These are phyloP conservation scores for Kazachstania bromeliacearum DNA, from an alignment of 805 yeast genomes.

Conservation along the genomic window DNA sequence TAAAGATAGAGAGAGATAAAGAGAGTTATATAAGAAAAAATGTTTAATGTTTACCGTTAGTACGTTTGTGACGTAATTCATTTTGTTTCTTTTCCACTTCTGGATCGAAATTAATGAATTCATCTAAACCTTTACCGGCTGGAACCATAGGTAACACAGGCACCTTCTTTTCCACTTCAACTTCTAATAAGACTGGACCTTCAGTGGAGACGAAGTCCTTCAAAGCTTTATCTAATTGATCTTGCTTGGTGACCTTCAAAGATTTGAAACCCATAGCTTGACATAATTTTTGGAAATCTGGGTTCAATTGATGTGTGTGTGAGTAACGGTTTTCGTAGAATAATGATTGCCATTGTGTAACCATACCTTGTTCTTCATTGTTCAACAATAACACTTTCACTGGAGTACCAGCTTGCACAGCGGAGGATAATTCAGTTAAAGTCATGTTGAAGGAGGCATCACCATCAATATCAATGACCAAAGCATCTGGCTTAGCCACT, in stretches of 20 bases:
- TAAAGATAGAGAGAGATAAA: too few relatives aligned
- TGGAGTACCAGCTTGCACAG: conserved; percentile 88
- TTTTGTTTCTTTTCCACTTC: conserved; percentile 66
- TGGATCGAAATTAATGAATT: conserved; percentile 80
- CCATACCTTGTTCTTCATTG: conserved; percentile 99
- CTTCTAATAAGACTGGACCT: conserved; percentile 90
- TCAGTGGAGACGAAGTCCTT: conserved; percentile 63
- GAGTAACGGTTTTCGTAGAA: conserved; percentile 95
- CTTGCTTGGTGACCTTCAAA: conserved; percentile 59
- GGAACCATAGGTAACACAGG: conserved; percentile 99
- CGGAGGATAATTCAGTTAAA: conserved; percentile 82
- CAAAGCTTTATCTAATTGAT: conserved; percentile 49
- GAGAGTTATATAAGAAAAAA: too few relatives aligned
- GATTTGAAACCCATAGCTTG: conserved; percentile 91
- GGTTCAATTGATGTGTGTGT: conserved; percentile 93
- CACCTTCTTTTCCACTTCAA: conserved; percentile 76
- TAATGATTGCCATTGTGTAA: conserved; percentile 97
- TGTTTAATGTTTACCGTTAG: conserved; percentile 54
- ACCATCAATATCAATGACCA: conserved; percentile 95
- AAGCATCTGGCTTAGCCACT: conserved; percentile 88
- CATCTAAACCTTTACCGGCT: conserved; percentile 89
- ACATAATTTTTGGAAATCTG: conserved; percentile 85
- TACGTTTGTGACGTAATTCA: conserved; percentile 61
- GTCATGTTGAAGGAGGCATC: conserved; percentile 99
- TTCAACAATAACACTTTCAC: conserved; percentile 82